A percentile compares a stretch with the other conserved stretches of the same genome.
Evolutionary conservation across 768 basidiomycete genomes (phyloP).

Genomic region (Phylloporus arenicola): DNA sequence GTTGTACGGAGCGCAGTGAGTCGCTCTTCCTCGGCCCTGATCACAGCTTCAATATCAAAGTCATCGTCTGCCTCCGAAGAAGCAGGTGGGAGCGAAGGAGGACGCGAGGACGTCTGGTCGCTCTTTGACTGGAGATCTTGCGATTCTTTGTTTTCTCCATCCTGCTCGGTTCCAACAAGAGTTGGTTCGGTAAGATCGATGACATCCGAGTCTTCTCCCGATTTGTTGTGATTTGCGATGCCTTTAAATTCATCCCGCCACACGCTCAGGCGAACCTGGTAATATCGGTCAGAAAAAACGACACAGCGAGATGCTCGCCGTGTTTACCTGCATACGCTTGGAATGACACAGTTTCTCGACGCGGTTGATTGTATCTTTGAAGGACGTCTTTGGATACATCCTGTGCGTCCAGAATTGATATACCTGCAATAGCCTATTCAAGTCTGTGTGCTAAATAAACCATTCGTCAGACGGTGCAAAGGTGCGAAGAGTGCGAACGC

Average conservation of each 20-base stretch:
- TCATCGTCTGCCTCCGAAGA: conserved; percentile 42
- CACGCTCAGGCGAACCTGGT: conserved; percentile 62
- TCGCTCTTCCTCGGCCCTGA: conserved; percentile 41
- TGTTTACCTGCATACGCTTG: conserved; percentile 73
- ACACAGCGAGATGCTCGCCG: neutral
- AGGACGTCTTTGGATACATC: conserved; percentile 85
- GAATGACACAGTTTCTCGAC: conserved; percentile 89
- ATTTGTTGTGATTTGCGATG: conserved; percentile 31
- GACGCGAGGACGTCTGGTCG: conserved; percentile 33
- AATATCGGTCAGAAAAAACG: conserved; percentile 4
- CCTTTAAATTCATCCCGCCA: conserved; percentile 70
- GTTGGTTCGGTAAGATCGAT: conserved; percentile 29
- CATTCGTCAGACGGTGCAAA: neutral
- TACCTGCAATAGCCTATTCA: conserved; percentile 70
- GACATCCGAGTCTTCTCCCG: conserved; percentile 17
- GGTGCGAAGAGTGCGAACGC: conserved; percentile 3
- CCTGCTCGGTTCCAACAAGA: conserved; percentile 23
- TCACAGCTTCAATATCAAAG: conserved; percentile 48
- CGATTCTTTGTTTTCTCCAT: conserved; percentile 10
- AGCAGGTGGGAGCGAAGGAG: conserved; percentile 35
- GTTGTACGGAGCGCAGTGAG: conserved; percentile 20
- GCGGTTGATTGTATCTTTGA: conserved; percentile 77
- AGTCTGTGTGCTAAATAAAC: conserved; percentile 59
- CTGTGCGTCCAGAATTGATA: conserved; percentile 96
- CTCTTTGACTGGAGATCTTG: conserved; percentile 8